Percentiles rank a stretch among this genome's conserved stretches.
Evolutionary conservation across 2,329 filamentous ascomycete species (phyloP).

Genomic region (Metarhizium brunneum): DNA sequence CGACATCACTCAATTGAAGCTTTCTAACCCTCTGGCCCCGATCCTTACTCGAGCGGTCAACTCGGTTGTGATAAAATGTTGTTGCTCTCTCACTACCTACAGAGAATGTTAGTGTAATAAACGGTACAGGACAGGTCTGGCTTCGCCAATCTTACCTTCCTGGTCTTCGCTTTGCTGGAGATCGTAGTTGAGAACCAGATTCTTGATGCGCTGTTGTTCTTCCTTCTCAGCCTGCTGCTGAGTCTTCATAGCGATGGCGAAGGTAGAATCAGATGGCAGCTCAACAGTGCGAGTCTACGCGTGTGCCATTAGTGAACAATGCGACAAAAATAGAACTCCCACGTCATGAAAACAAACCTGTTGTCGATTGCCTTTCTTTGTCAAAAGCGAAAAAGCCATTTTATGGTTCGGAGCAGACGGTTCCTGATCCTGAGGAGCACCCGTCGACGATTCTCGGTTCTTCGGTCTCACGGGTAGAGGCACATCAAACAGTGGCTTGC

Average conservation of each 20-base stretch:
- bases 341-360: constrained; percentile 47
- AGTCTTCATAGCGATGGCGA: constrained; percentile 91
- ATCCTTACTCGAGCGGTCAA: constrained; percentile 49
- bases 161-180: constrained; percentile 72
- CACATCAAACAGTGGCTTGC: constrained; percentile 92
- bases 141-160: constrained; percentile 52
- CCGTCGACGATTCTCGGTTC: constrained; percentile 45
- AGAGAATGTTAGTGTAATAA: constrained; percentile 10
- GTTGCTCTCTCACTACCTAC: constrained; percentile 40
- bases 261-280: constrained; percentile 81
- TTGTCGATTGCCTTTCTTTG: constrained; percentile 91
- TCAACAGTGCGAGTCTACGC: constrained; percentile 79
- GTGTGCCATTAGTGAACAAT: background rate
- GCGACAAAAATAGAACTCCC: background rate
- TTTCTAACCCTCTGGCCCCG: constrained; percentile 79
- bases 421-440: constrained; percentile 18
- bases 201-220: constrained; percentile 98
- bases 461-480: constrained; percentile 80
- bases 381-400: constrained; percentile 96
- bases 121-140: background rate
- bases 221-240: constrained; percentile 93
- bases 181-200: constrained; percentile 92
- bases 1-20: constrained; percentile 90
- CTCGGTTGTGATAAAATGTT: constrained; percentile 42
- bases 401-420: constrained; percentile 33